Evolutionary conservation across 139 green algal species (phyloP), one percentile per base, ranked within the genome.

Genomic region (Micractinium sp.): DNA sequence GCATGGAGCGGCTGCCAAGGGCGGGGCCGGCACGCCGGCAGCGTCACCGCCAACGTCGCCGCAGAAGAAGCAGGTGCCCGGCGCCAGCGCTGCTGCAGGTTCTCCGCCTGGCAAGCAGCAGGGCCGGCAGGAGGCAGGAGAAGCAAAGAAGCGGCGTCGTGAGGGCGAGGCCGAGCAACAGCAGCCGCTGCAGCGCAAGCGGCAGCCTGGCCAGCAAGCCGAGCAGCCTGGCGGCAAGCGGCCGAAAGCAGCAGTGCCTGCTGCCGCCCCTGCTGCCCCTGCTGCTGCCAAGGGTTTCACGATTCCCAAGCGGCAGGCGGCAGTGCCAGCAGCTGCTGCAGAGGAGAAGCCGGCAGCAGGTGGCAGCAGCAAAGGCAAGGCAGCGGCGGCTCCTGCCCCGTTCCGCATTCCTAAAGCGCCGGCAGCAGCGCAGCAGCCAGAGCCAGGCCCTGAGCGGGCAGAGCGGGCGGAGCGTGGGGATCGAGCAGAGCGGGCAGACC

Each of bases 361-460:
- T 18, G 61, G 35, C 7, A 20, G 60, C 61, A 35, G 35, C 60
- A 66, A 83, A 33, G 81, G 31, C 23, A 39, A 86, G 60, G 20
- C 36, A 18, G 23, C 63, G 7, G 38, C 36, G 15, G 36, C 9
- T 29, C 0, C 23, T 13, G 39, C 63, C 20, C 82, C 82, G 9
- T 87, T 87, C 38, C 82, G 82, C 82, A 87, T 87, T 9, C 82
- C 82, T 9, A 87, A 79, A 36, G 66, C 77, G 29, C 1, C 77
- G 33, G 27, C 77, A 23, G 77, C 77, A 63, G 77, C 77, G 36
- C 7, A 19, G 7, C 13, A 5, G 63, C 12, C 63, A 31, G 63
- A 25, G 74, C 33, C 74, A 22, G 74, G 33, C 12, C 74, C 12
- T 13, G n/a, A 27, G 74, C 35, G 13, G 3, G 63, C 63, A 29